A percentile compares a stretch with the other conserved stretches of the same genome.
Evolutionary conservation across 1,284 basidiomycete genomes (phyloP).

Genomic region (Ceratobasidium papillatum): DNA sequence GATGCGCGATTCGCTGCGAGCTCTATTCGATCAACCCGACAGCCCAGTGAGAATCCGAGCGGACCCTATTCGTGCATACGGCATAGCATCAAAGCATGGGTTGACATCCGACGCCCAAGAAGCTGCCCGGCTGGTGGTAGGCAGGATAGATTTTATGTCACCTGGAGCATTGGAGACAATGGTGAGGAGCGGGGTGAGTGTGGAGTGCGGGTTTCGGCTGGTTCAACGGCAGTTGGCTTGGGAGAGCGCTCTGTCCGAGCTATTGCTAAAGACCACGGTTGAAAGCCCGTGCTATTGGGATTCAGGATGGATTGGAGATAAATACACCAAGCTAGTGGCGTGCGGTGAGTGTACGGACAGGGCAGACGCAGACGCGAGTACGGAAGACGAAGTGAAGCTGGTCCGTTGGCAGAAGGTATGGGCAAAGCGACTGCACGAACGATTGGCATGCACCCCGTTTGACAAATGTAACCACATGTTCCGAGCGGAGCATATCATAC

Average conservation of each 20-base stretch:
- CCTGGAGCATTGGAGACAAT: not conserved
- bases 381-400: not conserved
- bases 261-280: not conserved
- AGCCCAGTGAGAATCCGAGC: not conserved
- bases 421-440: not conserved
- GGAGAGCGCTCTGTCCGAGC: not conserved
- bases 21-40: not conserved
- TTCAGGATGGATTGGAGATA: not conserved
- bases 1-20: not conserved
- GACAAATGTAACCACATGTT: conserved; percentile 4
- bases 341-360: not conserved
- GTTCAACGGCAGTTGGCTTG: not conserved
- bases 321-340: not conserved
- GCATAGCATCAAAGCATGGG: not conserved
- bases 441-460: not conserved
- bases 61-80: conserved; percentile 2
- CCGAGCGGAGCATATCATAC: not conserved
- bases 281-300: not conserved
- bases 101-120: not conserved
- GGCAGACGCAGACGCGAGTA: too few relatives aligned
- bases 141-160: not conserved
- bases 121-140: not conserved
- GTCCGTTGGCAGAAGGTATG: not conserved
- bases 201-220: not conserved
- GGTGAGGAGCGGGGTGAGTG: not conserved